A percentile compares a stretch with the other conserved stretches of the same genome.
Conservation (phyloP, 306 rosid species). For the Dryas alaskensis region DNA sequence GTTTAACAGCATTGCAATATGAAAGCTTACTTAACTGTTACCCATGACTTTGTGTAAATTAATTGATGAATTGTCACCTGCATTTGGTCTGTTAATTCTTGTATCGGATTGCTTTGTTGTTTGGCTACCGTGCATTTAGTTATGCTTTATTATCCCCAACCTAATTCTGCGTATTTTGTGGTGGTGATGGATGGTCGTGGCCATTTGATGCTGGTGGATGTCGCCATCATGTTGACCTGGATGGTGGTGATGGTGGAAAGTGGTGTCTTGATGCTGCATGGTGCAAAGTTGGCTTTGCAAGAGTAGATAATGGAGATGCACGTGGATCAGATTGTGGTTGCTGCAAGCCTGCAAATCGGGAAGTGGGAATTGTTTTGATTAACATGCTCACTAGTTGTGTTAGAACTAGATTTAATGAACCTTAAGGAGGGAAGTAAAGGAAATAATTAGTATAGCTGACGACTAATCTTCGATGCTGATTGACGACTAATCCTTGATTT, state of each 20-base stretch:
- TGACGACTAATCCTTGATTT: no score
- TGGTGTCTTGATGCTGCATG: background rate
- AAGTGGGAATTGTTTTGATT: no score
- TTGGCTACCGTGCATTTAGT: background rate
- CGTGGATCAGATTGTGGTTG: no score
- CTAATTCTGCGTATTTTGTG: background rate
- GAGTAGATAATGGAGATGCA: no score
- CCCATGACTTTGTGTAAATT: slow-evolving; percentile 1
- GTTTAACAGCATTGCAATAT: background rate
- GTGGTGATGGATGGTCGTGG: background rate
- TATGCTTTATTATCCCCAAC: background rate
- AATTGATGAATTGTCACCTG: background rate
- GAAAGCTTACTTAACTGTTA: background rate
- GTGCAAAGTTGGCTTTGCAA: no score
- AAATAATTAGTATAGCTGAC: no score
- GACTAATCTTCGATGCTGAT: no score
- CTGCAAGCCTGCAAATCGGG: no score
- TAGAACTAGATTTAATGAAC: no score
- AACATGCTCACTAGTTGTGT: no score
- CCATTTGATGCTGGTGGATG: slow-evolving; percentile 1
- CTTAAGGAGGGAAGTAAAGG: no score
- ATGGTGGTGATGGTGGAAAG: background rate
- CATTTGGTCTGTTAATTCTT: background rate
- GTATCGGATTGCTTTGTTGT: background rate
- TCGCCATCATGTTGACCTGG: background rate